These are phyloP conservation scores for Scytalidium sp. DNA, from an alignment of 2,329 filamentous ascomycete genomes.

Conservation along the genomic window DNA sequence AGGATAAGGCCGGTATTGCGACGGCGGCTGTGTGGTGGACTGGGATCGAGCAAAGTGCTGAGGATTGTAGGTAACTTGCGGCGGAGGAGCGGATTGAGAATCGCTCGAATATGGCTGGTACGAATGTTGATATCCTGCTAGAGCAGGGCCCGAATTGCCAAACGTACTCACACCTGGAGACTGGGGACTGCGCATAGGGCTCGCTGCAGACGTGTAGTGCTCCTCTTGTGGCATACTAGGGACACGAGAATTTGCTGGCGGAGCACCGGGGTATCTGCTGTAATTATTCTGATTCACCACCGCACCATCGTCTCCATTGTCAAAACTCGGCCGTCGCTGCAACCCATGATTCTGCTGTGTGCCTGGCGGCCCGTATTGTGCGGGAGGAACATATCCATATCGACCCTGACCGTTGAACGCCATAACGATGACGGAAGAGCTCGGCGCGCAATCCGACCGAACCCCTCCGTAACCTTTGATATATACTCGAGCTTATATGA, in stretches of 20 bases:
- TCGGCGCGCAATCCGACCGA: slow-evolving; percentile 9
- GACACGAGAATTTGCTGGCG: slow-evolving; percentile 20
- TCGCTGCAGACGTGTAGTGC: slow-evolving; percentile 54
- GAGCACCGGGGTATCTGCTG: slow-evolving; percentile 27
- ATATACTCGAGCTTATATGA: slow-evolving; percentile 2
- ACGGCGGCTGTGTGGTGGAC: slow-evolving; percentile 32
- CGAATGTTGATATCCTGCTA: slow-evolving; percentile 48
- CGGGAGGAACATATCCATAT: slow-evolving; percentile 64
- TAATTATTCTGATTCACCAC: slow-evolving; percentile 40
- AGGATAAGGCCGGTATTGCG: slow-evolving; percentile 36
- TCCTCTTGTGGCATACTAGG: slow-evolving; percentile 47
- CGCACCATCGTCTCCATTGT: slow-evolving; percentile 68
- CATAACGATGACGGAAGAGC: slow-evolving; percentile 38
- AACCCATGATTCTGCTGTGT: slow-evolving; percentile 36
- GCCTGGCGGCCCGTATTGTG: slow-evolving; percentile 51
- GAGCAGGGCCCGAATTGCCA: slow-evolving; percentile 24
- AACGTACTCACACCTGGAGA: slow-evolving; percentile 22
- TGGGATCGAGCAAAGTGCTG: slow-evolving; percentile 51
- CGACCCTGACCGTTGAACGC: slow-evolving; percentile 63
- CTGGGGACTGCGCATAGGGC: slow-evolving; percentile 18
- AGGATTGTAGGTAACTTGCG: slow-evolving; percentile 55
- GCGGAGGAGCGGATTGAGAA: slow-evolving; percentile 28
- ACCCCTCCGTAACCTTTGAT: background rate
- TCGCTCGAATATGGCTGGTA: slow-evolving; percentile 42
- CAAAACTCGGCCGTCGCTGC: slow-evolving; percentile 66